Conservation (phyloP, 2,329 filamentous ascomycete genomes). For the Fusarium pseudograminearum region DNA sequence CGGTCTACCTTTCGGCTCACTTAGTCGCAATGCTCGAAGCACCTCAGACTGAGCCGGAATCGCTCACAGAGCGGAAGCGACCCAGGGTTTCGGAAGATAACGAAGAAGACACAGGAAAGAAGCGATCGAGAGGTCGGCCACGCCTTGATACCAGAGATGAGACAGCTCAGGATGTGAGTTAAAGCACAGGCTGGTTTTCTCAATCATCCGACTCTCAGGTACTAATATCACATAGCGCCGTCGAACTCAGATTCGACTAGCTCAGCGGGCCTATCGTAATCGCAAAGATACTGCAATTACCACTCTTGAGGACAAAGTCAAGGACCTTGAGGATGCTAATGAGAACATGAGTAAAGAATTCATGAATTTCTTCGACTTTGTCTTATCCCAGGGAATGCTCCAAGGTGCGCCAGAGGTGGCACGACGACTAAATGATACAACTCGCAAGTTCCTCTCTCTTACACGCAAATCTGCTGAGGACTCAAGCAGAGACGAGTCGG, state of each 20-base stretch:
- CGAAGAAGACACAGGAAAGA: constrained; percentile 61
- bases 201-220: not conserved
- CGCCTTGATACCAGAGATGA: constrained; percentile 81
- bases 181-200: not conserved
- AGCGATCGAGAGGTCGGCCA: constrained; percentile 78
- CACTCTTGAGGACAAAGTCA: constrained; percentile 76
- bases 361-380: constrained; percentile 72
- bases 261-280: constrained; percentile 85
- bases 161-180: constrained; percentile 79
- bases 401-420: constrained; percentile 68
- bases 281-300: constrained; percentile 87
- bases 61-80: constrained; percentile 42
- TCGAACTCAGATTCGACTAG: constrained; percentile 86
- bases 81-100: constrained; percentile 40
- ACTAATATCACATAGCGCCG: constrained; percentile 69
- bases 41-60: constrained; percentile 2
- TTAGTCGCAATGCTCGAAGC: constrained; percentile 21
- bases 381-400: constrained; percentile 68
- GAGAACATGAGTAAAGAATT: constrained; percentile 81
- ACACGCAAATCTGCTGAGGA: constrained; percentile 60
- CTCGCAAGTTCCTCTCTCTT: constrained; percentile 68
- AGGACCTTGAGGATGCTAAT: constrained; percentile 75
- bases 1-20: not conserved
- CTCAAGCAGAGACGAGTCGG: constrained; percentile 12
- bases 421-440: constrained; percentile 67